phyloP scores from a whole-genome alignment of 208 protist genomes.

The Naegleria fowleri region DNA sequence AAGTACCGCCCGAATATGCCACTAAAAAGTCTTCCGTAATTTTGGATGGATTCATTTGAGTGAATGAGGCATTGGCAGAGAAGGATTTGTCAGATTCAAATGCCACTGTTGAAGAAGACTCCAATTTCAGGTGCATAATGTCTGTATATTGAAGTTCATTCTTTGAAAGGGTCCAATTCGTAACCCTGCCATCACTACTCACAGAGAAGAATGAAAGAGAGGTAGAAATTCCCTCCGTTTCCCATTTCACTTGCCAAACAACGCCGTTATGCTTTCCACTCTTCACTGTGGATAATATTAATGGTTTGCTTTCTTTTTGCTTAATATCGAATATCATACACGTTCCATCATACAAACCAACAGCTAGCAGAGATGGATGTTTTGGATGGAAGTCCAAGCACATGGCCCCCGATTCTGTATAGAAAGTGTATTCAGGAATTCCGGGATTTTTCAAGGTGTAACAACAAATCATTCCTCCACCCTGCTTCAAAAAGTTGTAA shows the following conservation, averaged over 20 bases:
- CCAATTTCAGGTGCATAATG: constrained; percentile 65
- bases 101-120: neutral
- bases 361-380: constrained; percentile 76
- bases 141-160: constrained; percentile 88
- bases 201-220: constrained; percentile 86
- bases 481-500: constrained; percentile 92
- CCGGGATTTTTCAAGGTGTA: constrained; percentile 94
- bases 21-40: constrained; percentile 72
- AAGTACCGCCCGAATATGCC: constrained; percentile 83
- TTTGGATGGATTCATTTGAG: constrained; percentile 32
- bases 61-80: neutral
- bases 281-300: constrained; percentile 79
- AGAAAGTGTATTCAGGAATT: constrained; percentile 83
- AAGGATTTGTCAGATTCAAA: neutral
- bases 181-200: constrained; percentile 88
- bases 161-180: constrained; percentile 85
- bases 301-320: constrained; percentile 56
- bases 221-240: constrained; percentile 57
- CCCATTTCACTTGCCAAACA: constrained; percentile 84
- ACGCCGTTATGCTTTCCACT: constrained; percentile 93
- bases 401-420: constrained; percentile 83
- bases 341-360: constrained; percentile 89
- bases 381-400: constrained; percentile 88
- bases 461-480: constrained; percentile 80
- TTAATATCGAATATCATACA: constrained; percentile 76